Percentiles rank a stretch among this genome's conserved stretches.
These are phyloP conservation scores for Bacterosira constricta DNA, from an alignment of 108 stramenopile species.

Conservation along the genomic window DNA sequence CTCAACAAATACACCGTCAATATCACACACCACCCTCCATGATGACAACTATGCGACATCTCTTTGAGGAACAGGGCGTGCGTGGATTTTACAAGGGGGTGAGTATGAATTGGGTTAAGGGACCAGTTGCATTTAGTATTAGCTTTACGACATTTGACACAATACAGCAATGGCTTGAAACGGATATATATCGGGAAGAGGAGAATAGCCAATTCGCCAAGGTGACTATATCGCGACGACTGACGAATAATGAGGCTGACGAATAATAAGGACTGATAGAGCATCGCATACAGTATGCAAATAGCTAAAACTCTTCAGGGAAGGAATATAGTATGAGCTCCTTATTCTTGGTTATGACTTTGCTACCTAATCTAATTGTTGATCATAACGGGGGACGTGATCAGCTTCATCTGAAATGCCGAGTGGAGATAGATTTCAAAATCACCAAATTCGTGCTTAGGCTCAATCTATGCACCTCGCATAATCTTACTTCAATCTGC, in stretches of 20 bases:
- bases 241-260: constrained; percentile 49
- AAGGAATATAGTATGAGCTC: too few relatives aligned
- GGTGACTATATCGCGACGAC: constrained; percentile 24
- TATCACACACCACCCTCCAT: constrained; percentile 64
- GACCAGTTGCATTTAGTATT: constrained; percentile 94
- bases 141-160: constrained; percentile 95
- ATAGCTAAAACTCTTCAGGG: not conserved
- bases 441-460: too few relatives aligned
- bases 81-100: constrained; percentile 96
- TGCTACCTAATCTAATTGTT: too few relatives aligned
- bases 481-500: too few relatives aligned
- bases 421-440: too few relatives aligned
- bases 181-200: constrained; percentile 50
- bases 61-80: constrained; percentile 87
- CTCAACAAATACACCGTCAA: too few relatives aligned
- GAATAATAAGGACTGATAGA: too few relatives aligned
- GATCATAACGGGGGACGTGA: too few relatives aligned
- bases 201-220: constrained; percentile 16
- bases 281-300: not conserved
- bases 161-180: constrained; percentile 68
- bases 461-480: too few relatives aligned
- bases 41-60: constrained; percentile 60
- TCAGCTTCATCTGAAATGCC: too few relatives aligned
- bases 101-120: constrained; percentile 97
- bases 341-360: too few relatives aligned